Evolutionary conservation across 129 eudicot species (phyloP), one percentile per base, ranked within the genome.

Genomic region (Flaveria linearis): DNA sequence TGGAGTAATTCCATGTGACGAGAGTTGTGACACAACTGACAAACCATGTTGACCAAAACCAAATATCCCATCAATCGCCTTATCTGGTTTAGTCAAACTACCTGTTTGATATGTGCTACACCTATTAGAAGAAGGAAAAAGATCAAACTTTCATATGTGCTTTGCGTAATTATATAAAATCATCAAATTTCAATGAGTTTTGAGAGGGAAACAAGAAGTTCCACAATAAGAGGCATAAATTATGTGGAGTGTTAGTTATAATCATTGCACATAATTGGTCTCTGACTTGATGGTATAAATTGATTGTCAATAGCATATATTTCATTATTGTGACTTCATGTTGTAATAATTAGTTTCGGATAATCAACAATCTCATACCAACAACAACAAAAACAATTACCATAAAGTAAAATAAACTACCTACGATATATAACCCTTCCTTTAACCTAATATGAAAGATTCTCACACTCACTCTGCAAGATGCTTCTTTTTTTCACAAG

Each of bases 71-170:
- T 95, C 97, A 68, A 95, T 81, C 15, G 99, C 99, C 84, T 88
- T 88, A 47, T 85, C 96, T 33, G 92, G 76, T 79, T 86, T 87
- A 18, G 90, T 88, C 87, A 95, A 89, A 84, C 86, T 96, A 80
- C 99, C 99, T 26, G 91, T 79, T 82, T 89, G 91, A 69, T 91
- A 83, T 47, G 94, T 91, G 89, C 99, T 95, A 78, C 99, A 95
- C 82, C 99, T 95, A 90, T 81, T 4, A 65, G 60, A 45, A 58
- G 47, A 60, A 69, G 57, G 57, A 23, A 69, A 36, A 62, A 25
- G 1, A 71, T 47, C 60, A 71, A 39, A 15, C n/a, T 39, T 68
- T 70, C 56, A 62, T 56, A 56, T 17, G 26, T 18, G 73, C 23
- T 73, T 15, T 11, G 28, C 52, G 18, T 4, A 13, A 8, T 45